Base-by-base conservation (phyloP, 2,329 filamentous ascomycete species). In the Xylariaceae sp. region DNA sequence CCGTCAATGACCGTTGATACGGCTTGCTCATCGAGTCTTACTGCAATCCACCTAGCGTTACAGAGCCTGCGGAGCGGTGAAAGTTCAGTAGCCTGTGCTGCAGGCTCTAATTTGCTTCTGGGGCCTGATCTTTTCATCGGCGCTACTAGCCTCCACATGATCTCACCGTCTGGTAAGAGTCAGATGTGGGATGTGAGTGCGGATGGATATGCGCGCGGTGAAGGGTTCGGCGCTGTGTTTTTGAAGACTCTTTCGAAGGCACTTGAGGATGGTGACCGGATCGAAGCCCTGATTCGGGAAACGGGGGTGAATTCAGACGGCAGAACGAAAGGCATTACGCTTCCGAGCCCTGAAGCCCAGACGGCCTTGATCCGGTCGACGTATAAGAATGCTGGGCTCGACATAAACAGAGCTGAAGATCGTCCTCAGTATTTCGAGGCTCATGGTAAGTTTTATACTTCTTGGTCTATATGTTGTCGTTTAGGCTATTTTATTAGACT, bases 171-270 rank as follows among this genome's bases (percentile, higher is more conserved):
- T 32, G 67, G 70, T 1, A 59, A 50, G 19, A 73, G 67, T 26
- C 58, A 70, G 20, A 69, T 64, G 2, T 76, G 74, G 48, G 78
- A 79, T 53, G 59, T 70, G 6, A 62, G 67, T 10, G 77, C 74
- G 0, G 71, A 75, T 50, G 79, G 79, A 1, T 81, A 81, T 55
- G 74, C 68, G 0, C 71, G 78, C 12, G 79, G 77, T 2, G 79
- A 82, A 61, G 79, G 74, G 6, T 66, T 75, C 12, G 74, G 67
- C 2, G 64, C 69, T 20, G 32, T 81, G 6, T 52, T 79, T 0
- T 50, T 81, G 9, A 81, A 81, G 58, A 71, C 68, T 0, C 54
- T 81, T 0, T 7, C 16, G 7, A 46, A 40, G 9, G 56, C 56
- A 7, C 5, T 55, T 2, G 14, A 16, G 3, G 52, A 37, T 21